Evolutionary conservation across 1,284 basidiomycete genomes (phyloP).

Genomic region (Inonotus obliquus): DNA sequence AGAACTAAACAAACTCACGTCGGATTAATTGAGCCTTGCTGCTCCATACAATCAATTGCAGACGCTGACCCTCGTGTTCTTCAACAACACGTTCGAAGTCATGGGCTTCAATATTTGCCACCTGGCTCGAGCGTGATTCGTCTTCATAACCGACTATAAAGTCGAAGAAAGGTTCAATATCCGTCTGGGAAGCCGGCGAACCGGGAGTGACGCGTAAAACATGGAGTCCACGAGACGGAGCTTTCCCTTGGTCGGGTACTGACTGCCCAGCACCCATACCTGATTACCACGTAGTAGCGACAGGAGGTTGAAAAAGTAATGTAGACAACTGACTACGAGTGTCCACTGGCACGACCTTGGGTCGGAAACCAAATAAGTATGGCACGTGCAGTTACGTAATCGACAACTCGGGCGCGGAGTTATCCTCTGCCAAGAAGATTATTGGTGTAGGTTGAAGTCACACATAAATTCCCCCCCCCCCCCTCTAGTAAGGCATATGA

Average conservation of each 20-base stretch:
- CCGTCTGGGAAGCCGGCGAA: slow-evolving; percentile 82
- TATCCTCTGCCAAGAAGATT: too few species aligned
- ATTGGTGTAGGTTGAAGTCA: too few species aligned
- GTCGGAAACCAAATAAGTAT: too few species aligned
- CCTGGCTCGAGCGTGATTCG: slow-evolving; percentile 48
- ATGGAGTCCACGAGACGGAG: slow-evolving; percentile 69
- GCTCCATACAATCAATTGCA: slow-evolving; percentile 87
- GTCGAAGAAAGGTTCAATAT: slow-evolving; percentile 95
- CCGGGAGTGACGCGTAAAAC: slow-evolving; percentile 81
- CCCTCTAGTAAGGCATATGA: too few species aligned
- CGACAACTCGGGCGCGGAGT: too few species aligned
- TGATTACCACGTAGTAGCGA: not conserved
- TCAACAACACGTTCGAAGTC: slow-evolving; percentile 82
- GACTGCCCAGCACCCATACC: slow-evolving; percentile 75
- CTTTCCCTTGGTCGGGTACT: slow-evolving; percentile 45
- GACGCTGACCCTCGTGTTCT: slow-evolving; percentile 73
- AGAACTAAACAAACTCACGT: slow-evolving; percentile 48
- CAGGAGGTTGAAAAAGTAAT: not conserved
- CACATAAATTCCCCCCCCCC: too few species aligned
- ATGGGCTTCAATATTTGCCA: slow-evolving; percentile 57
- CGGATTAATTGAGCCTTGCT: slow-evolving; percentile 81
- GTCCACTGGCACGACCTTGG: too few species aligned
- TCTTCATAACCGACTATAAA: slow-evolving; percentile 91
- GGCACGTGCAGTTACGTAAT: too few species aligned
- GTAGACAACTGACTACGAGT: too few species aligned